Base-by-base conservation (phyloP, 768 basidiomycete species). In the Steccherinum ochraceum region DNA sequence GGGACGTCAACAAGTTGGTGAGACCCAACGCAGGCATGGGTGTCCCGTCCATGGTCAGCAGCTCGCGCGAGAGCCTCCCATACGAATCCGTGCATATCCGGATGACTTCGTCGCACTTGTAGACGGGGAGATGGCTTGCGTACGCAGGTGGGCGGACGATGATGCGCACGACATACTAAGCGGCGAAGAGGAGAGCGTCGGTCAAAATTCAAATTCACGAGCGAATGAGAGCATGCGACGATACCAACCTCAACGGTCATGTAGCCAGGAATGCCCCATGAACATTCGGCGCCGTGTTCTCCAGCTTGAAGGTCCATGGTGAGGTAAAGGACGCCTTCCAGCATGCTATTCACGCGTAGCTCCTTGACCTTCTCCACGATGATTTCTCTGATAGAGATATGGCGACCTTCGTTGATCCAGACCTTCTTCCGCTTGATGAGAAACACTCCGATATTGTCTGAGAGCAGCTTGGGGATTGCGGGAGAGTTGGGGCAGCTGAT, bases 11-110 rank as follows among this genome's bases (percentile, higher is more conserved):
- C 30, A 35, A 7, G 30, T 58, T 40, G 13, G 49, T 24, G 57
- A 74, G 58, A 10, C 70, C 73, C 26, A 75, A 58, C 2, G 74
- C 74, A 3, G 74, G 74, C 12, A 67, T 66, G 5, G 71, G 69
- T 16, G 61, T 57, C 1, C 70, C 72, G 13, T 69, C 72, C 20
- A 67, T 62, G 5, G 66, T 64, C 24, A 64, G 60, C 19, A 72
- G 50, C 52, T 74, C 74, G 41, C 64, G 64, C 40, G 70, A 68
- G 21, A 64, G 58, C 23, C 67, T 62, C 13, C 69, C 73, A 62
- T 69, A 73, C 20, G 62, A 60, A 54, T 75, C 74, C 3, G 70
- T 74, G 21, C 66, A 69, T 7, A 77, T 44, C 26, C 66, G 56
- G 12, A 76, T 42, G 7, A 62, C 53, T 46, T 69, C 67, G 16